Percentiles rank a stretch among this genome's conserved stretches.
Evolutionary conservation across 2,329 filamentous ascomycete genomes (phyloP).

Genomic region (Diplodia mutila): DNA sequence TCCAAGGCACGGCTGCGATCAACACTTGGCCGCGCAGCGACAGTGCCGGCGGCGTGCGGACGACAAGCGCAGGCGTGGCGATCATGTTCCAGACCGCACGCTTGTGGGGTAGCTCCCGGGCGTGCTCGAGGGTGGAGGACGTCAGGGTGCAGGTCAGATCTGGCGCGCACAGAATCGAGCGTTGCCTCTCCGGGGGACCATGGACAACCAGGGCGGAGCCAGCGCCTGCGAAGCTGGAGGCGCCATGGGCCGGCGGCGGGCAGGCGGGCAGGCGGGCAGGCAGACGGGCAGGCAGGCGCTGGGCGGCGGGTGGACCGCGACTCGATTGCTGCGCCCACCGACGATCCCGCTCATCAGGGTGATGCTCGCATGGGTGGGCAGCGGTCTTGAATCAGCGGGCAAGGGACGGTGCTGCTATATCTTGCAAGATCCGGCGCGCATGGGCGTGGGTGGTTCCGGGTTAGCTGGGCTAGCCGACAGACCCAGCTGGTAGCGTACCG

Average conservation of each 20-base stretch:
- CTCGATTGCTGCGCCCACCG: conserved; percentile 23
- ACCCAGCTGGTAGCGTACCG: conserved; percentile 18
- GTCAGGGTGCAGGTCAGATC: conserved; percentile 20
- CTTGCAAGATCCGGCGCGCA: conserved; percentile 12
- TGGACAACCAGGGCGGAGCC: neutral
- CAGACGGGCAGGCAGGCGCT: neutral
- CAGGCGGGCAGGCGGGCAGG: neutral
- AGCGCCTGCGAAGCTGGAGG: neutral
- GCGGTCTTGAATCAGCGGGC: conserved; percentile 11
- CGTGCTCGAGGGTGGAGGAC: conserved; percentile 1
- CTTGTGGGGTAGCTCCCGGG: conserved; percentile 23
- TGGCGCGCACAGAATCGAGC: neutral
- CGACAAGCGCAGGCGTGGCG: conserved; percentile 9
- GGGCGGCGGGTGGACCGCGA: conserved; percentile 11
- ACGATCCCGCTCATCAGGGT: conserved; percentile 24
- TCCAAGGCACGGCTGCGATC: conserved; percentile 13
- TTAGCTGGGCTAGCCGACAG: conserved; percentile 14
- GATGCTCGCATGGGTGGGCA: conserved; percentile 15
- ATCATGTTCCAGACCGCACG: conserved; percentile 17
- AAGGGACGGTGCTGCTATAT: conserved; percentile 3
- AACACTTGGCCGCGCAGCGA: conserved; percentile 10
- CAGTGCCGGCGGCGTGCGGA: neutral
- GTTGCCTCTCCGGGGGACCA: neutral
- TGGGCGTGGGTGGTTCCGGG: conserved; percentile 9
- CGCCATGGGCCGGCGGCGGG: neutral